Evolutionary conservation across 192 early-diverging fungal species (phyloP).

Genomic region (Coemansia sp.): DNA sequence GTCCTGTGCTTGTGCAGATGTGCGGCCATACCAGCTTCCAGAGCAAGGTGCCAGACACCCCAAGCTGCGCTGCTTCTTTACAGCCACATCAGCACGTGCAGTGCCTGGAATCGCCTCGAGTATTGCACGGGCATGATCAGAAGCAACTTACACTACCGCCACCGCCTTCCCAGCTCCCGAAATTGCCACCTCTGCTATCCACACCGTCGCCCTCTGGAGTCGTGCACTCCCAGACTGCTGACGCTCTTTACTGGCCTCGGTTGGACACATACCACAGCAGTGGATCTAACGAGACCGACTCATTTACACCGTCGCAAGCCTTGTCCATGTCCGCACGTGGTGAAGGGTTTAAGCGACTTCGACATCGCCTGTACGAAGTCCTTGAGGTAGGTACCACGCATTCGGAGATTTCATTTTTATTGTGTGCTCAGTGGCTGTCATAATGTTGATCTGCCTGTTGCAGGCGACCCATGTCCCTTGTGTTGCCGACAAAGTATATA

Average conservation of each 20-base stretch:
- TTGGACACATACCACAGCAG: background rate
- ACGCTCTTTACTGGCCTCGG: background rate
- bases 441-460: background rate
- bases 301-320: background rate
- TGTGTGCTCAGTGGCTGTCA: background rate
- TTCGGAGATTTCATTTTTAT: background rate
- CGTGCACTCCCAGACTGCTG: background rate
- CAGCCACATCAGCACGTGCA: background rate
- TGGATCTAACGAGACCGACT: background rate
- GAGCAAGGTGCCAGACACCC: background rate
- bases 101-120: background rate
- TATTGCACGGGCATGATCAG: background rate
- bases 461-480: background rate
- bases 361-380: slow-evolving; percentile 25
- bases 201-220: background rate
- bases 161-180: background rate
- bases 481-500: background rate
- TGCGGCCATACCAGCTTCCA: background rate
- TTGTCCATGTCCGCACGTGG: background rate
- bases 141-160: background rate
- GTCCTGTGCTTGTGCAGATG: background rate
- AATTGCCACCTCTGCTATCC: background rate
- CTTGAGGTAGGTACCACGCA: slow-evolving; percentile 22
- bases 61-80: background rate
- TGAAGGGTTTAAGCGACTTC: slow-evolving; percentile 17